phyloP scores from a whole-genome alignment of 1,284 basidiomycete species.

The Mycena citricolor region DNA sequence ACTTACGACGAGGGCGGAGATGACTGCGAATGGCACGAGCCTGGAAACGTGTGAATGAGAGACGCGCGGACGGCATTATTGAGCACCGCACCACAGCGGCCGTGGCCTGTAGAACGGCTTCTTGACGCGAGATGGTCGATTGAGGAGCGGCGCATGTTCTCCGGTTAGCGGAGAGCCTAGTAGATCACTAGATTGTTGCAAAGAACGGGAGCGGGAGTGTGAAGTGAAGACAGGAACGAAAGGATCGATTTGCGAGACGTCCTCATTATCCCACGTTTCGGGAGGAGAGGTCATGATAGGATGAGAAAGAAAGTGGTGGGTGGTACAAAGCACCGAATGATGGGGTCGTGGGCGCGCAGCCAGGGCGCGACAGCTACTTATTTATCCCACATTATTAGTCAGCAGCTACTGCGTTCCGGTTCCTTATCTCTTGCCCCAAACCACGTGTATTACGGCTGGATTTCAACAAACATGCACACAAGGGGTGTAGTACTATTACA shows the following conservation, averaged over 20 bases:
- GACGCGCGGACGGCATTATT: neutral
- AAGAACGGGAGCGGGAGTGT: conserved; percentile 15
- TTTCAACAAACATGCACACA: too few relatives aligned
- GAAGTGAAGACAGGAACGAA: conserved; percentile 22
- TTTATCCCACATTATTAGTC: too few relatives aligned
- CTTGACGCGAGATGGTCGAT: conserved; percentile 7
- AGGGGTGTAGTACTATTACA: too few relatives aligned
- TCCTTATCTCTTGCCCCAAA: too few relatives aligned
- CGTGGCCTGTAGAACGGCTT: conserved; percentile 24
- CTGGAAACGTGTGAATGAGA: conserved; percentile 28
- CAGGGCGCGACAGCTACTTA: conserved; percentile 8
- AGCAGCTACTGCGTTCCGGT: too few relatives aligned
- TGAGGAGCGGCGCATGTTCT: conserved; percentile 19
- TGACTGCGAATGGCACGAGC: conserved; percentile 44
- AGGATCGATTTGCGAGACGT: conserved; percentile 16
- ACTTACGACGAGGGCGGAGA: conserved; percentile 45
- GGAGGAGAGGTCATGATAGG: conserved; percentile 13
- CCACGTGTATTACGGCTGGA: too few relatives aligned
- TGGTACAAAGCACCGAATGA: too few relatives aligned
- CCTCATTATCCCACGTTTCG: conserved; percentile 13
- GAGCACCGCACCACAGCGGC: conserved; percentile 36
- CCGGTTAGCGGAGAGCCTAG: conserved; percentile 4
- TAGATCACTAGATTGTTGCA: conserved; percentile 12
- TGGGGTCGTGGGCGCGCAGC: too few relatives aligned
- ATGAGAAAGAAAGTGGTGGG: conserved; percentile 5